Evolutionary conservation across 495 filamentous ascomycete species (phyloP).

Genomic region (Jackrogersella multiformis): DNA sequence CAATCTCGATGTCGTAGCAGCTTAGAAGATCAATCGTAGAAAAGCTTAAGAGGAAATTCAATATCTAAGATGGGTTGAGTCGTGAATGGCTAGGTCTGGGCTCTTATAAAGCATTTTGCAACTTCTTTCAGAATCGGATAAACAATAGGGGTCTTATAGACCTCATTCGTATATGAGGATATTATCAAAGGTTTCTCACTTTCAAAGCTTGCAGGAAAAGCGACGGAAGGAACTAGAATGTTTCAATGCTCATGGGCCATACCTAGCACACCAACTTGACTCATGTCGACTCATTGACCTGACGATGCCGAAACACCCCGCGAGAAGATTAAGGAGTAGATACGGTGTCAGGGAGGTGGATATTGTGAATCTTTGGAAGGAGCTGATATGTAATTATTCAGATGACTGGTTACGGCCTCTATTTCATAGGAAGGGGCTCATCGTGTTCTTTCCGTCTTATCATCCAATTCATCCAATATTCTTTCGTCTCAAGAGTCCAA

Average conservation of each 20-base stretch:
- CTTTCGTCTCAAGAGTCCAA: slow-evolving; percentile 1
- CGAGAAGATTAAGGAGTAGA: neutral
- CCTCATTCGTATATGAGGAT: neutral
- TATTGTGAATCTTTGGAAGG: neutral
- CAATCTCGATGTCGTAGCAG: too few species aligned
- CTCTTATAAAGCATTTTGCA: neutral
- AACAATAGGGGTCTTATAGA: neutral
- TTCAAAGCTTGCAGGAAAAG: neutral
- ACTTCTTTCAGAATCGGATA: neutral
- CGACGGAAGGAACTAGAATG: neutral
- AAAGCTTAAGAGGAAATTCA: too few species aligned
- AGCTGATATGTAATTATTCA: neutral
- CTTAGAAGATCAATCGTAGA: neutral
- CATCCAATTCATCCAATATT: neutral
- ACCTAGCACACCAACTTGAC: neutral
- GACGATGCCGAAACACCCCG: neutral
- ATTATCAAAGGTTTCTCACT: neutral
- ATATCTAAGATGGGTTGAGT: neutral
- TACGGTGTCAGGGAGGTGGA: neutral
- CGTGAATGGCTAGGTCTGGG: neutral
- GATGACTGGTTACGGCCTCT: neutral
- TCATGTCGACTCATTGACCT: neutral
- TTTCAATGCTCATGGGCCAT: neutral
- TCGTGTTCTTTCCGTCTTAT: neutral
- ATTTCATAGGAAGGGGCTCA: too few species aligned